Percentiles rank a stretch among this genome's conserved stretches.
phyloP scores from a whole-genome alignment of 2,329 filamentous ascomycete genomes.

The Escovopsis sp. region DNA sequence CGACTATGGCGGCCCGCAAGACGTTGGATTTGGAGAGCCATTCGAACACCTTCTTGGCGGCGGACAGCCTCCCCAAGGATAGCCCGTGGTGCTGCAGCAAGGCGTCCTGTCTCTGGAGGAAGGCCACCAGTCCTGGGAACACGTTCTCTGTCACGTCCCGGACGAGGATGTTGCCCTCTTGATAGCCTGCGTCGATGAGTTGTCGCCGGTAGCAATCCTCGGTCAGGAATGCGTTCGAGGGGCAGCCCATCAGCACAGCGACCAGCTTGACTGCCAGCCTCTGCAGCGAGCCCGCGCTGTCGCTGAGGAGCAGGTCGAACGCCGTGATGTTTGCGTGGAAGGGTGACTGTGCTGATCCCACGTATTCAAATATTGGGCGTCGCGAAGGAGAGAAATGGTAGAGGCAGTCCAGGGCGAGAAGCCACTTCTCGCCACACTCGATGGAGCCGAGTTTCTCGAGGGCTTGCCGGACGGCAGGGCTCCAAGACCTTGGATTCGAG shows the following conservation, averaged over 20 bases:
- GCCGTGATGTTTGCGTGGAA: constrained; percentile 36
- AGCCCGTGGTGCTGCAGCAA: constrained; percentile 20
- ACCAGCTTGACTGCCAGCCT: constrained; percentile 23
- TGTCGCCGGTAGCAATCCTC: constrained; percentile 27
- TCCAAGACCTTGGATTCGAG: constrained; percentile 29
- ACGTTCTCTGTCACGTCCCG: constrained; percentile 37
- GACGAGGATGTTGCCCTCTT: constrained; percentile 23
- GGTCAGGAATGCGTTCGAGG: constrained; percentile 32
- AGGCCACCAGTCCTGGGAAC: constrained; percentile 31
- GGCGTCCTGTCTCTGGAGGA: constrained; percentile 22
- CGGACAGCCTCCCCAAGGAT: constrained; percentile 20
- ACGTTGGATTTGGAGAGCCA: constrained; percentile 22
- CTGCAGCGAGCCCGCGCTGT: constrained; percentile 13
- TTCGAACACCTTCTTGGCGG: constrained; percentile 21
- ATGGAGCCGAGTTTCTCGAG: constrained; percentile 3
- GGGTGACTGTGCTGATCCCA: constrained; percentile 23
- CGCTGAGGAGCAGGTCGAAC: constrained; percentile 34
- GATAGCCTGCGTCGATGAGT: constrained; percentile 33
- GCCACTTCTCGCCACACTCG: constrained; percentile 23
- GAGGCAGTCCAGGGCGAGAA: constrained; percentile 38
- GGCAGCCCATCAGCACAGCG: constrained; percentile 31
- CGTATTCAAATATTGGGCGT: constrained; percentile 27
- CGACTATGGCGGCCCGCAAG: constrained; percentile 20
- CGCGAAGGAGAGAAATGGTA: constrained; percentile 42
- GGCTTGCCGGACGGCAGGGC: constrained; percentile 8